These are phyloP conservation scores for Jasminum sambac DNA, from an alignment of 257 asterid species.

Conservation along the genomic window DNA sequence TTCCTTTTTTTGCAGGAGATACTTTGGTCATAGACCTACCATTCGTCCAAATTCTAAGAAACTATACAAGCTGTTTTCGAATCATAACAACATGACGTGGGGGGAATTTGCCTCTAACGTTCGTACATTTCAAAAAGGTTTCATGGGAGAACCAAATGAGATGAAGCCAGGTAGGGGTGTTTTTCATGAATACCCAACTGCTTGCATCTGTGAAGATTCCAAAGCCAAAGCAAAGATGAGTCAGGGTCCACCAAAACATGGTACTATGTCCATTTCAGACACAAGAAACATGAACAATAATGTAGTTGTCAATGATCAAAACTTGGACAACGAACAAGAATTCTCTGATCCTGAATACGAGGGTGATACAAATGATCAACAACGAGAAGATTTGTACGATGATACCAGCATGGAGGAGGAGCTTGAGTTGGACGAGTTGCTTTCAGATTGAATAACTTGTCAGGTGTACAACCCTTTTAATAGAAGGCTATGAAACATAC, in stretches of 20 bases:
- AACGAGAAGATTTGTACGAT: constrained; percentile 32
- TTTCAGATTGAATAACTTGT: constrained; percentile 56
- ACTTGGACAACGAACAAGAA: constrained; percentile 57
- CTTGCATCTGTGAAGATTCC: constrained; percentile 84
- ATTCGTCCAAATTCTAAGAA: constrained; percentile 95
- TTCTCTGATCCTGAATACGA: constrained; percentile 80
- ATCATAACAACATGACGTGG: constrained; percentile 71
- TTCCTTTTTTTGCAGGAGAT: constrained; percentile 66
- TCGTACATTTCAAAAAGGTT: constrained; percentile 66
- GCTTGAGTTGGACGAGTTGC: constrained; percentile 78
- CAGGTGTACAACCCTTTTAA: too few relatives aligned
- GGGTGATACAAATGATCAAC: constrained; percentile 51
- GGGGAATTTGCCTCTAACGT: constrained; percentile 62
- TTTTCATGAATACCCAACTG: constrained; percentile 89
- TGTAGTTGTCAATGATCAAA: constrained; percentile 37
- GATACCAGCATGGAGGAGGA: constrained; percentile 76
- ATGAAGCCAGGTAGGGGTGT: constrained; percentile 89
- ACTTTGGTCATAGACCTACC: constrained; percentile 94
- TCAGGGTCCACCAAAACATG: constrained; percentile 32
- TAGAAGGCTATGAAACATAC: too few relatives aligned
- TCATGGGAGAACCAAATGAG: constrained; percentile 96
- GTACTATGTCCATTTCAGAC: constrained; percentile 30
- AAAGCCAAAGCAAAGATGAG: constrained; percentile 43
- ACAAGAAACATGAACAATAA: constrained; percentile 37
- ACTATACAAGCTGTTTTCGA: constrained; percentile 55